phyloP scores from a whole-genome alignment of 176 grass and related monocot species.

The Aegilops longissima region DNA sequence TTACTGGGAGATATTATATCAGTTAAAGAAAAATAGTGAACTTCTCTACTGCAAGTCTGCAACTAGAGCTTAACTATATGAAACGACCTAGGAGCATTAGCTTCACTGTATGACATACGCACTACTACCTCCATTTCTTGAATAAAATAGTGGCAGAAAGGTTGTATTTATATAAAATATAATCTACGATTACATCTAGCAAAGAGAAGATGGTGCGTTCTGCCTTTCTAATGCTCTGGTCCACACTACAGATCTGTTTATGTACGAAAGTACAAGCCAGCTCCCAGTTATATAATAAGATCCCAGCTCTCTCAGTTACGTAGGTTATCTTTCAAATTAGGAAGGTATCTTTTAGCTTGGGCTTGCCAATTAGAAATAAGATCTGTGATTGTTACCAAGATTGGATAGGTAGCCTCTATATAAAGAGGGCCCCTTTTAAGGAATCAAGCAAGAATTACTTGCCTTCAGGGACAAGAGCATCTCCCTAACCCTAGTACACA shows the following conservation, averaged over 20 bases:
- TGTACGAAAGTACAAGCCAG: not conserved
- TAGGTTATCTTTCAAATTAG: not conserved
- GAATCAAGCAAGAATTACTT: not conserved
- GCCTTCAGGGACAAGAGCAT: not conserved
- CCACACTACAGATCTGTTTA: not conserved
- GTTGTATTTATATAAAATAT: not conserved
- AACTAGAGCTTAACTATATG: slow-evolving; percentile 6
- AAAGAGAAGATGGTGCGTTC: not conserved
- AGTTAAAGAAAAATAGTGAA: not conserved
- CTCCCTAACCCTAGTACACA: not conserved
- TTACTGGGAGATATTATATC: not conserved
- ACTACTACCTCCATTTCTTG: not conserved
- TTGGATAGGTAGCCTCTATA: not conserved
- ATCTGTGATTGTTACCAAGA: not conserved
- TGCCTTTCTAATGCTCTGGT: not conserved
- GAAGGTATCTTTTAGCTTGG: not conserved
- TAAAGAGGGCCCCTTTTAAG: not conserved
- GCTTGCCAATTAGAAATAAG: not conserved
- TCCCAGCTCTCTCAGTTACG: not conserved
- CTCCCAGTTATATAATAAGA: not conserved
- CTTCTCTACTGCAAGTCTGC: not conserved
- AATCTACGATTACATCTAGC: slow-evolving; percentile 15
- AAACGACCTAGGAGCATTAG: not conserved
- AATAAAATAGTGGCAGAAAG: slow-evolving; percentile 27
- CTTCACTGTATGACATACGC: not conserved